These are phyloP conservation scores for Phytophthora parvispora DNA, from an alignment of 352 stramenopile genomes.

Conservation along the genomic window DNA sequence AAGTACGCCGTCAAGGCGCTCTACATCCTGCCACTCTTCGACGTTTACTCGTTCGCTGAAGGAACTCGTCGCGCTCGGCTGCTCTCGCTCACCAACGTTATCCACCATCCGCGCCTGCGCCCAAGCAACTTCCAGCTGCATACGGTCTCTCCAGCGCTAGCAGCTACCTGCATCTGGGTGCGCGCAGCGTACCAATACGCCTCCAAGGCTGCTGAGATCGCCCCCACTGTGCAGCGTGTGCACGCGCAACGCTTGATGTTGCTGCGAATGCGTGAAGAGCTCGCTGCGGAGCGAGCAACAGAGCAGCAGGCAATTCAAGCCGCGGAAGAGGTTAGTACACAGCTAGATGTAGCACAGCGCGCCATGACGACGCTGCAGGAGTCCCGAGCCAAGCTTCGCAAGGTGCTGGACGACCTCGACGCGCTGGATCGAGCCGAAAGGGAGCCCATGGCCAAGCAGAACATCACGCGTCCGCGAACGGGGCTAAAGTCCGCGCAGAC, in stretches of 20 bases:
- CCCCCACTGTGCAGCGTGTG: conserved; percentile 63
- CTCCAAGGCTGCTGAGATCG: conserved; percentile 73
- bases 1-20: conserved; percentile 82
- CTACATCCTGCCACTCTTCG: conserved; percentile 84
- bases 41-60: conserved; percentile 84
- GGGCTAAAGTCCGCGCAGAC: conserved; percentile 14
- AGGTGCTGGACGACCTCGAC: conserved; percentile 73
- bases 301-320: conserved; percentile 25
- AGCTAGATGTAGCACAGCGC: conserved; percentile 28
- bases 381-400: conserved; percentile 44
- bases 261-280: conserved; percentile 50
- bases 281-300: conserved; percentile 22
- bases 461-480: conserved; percentile 58
- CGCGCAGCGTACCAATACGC: conserved; percentile 80
- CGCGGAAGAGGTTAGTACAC: conserved; percentile 16
- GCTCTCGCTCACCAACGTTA: conserved; percentile 68
- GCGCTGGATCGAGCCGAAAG: conserved; percentile 67
- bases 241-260: conserved; percentile 66
- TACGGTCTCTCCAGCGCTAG: conserved; percentile 69
- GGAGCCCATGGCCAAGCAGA: conserved; percentile 63
- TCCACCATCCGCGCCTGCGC: conserved; percentile 79
- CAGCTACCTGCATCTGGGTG: conserved; percentile 76
- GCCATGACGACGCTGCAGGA: conserved; percentile 29
- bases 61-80: conserved; percentile 69
- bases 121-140: conserved; percentile 71